These are phyloP conservation scores for Ambrosia hybrid DNA, from an alignment of 140 eudicot species.

Conservation along the genomic window DNA sequence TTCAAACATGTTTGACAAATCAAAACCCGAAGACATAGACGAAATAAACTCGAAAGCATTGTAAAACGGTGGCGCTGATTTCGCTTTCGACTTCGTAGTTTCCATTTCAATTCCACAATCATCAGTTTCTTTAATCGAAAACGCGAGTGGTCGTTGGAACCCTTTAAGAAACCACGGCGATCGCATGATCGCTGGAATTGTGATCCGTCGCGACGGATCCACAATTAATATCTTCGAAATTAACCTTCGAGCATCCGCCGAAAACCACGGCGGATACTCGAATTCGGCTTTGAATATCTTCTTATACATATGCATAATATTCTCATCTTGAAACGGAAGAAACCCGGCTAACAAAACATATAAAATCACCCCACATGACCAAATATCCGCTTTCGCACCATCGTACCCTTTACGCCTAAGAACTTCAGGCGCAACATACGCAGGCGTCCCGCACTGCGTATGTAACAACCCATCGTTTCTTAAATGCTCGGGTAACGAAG, in stretches of 20 bases:
- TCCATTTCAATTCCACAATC: neutral
- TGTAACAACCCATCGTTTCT: constrained; percentile 60
- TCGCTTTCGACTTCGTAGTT: constrained; percentile 4
- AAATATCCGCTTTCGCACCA: constrained; percentile 72
- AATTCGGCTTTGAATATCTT: constrained; percentile 57
- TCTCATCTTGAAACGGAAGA: constrained; percentile 68
- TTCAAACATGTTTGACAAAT: constrained; percentile 58
- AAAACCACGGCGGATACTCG: constrained; percentile 62
- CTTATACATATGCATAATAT: constrained; percentile 63
- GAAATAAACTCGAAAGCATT: constrained; percentile 63
- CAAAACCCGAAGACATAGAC: constrained; percentile 68
- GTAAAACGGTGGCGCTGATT: constrained; percentile 42
- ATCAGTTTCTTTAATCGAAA: constrained; percentile 32
- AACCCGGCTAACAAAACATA: constrained; percentile 59
- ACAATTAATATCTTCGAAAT: constrained; percentile 47
- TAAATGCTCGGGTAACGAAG: constrained; percentile 60
- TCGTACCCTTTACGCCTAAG: constrained; percentile 67
- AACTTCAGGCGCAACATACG: constrained; percentile 83
- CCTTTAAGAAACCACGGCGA: constrained; percentile 59
- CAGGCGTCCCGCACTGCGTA: constrained; percentile 81
- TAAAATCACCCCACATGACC: constrained; percentile 84
- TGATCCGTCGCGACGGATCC: constrained; percentile 50
- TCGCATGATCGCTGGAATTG: constrained; percentile 52
- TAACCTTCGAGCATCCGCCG: constrained; percentile 48
- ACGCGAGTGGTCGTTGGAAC: constrained; percentile 29